Evolutionary conservation across 306 rosid species (phyloP).

Genomic region (Vigna radiata): DNA sequence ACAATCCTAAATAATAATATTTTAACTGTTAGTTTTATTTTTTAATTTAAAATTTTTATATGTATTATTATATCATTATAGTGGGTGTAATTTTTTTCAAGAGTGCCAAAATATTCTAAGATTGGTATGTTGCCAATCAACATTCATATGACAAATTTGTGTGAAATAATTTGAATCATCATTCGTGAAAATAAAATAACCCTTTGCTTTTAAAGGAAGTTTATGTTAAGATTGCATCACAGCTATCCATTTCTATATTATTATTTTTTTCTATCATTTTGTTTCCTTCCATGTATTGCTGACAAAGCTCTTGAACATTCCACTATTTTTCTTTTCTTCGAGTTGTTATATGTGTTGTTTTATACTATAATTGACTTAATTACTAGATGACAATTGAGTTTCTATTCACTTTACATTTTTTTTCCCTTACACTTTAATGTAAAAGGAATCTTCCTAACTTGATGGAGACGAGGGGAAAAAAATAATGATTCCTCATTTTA

Average conservation of each 20-base stretch:
- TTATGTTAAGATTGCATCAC: too few relatives aligned
- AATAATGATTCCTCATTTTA: not conserved
- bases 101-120: not conserved
- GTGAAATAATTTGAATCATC: not conserved
- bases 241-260: too few relatives aligned
- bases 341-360: not conserved
- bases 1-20: too few relatives aligned
- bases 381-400: not conserved
- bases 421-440: not conserved
- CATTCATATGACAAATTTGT: not conserved
- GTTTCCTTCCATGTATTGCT: too few relatives aligned
- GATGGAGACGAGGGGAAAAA: not conserved
- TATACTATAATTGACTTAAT: not conserved
- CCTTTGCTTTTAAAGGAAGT: too few relatives aligned
- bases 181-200: not conserved
- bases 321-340: not conserved
- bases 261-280: too few relatives aligned
- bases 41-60: too few relatives aligned
- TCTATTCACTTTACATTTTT: not conserved
- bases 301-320: not conserved
- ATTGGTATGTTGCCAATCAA: not conserved
- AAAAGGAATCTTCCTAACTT: constrained; percentile 9
- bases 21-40: too few relatives aligned
- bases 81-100: too few relatives aligned
- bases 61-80: too few relatives aligned